Percentiles rank a stretch among this genome's conserved stretches.
phyloP scores from a whole-genome alignment of 1,139 yeast genomes.

The Pneumocystis jirovecii region DNA sequence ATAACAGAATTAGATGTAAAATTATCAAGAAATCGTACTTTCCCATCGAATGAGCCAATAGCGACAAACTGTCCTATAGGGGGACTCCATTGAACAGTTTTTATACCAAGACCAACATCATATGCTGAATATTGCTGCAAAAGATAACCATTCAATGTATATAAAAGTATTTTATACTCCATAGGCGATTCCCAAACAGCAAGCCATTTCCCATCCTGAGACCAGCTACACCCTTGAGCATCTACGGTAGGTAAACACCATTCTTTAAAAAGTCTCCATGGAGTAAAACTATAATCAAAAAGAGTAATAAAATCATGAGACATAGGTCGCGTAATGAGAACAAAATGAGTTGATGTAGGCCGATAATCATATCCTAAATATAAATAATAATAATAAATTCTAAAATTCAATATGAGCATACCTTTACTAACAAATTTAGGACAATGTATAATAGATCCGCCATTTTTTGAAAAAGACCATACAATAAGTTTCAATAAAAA shows the following conservation, averaged over 20 bases:
- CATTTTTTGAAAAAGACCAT: slow-evolving; percentile 5
- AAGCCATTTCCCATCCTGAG: slow-evolving; percentile 17
- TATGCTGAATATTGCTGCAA: slow-evolving; percentile 8
- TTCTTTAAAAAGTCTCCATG: background rate
- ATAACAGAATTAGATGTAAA: slow-evolving; percentile 16
- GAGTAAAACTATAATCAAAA: slow-evolving; percentile 5
- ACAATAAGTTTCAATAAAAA: slow-evolving; percentile 12
- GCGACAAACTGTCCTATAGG: slow-evolving; percentile 14
- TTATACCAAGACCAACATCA: slow-evolving; percentile 8
- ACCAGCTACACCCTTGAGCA: slow-evolving; percentile 16
- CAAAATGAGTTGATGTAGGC: slow-evolving; percentile 12
- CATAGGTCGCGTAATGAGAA: slow-evolving; percentile 14
- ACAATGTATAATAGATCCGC: slow-evolving; percentile 3
- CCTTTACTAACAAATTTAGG: slow-evolving; percentile 1
- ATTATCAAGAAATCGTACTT: slow-evolving; percentile 14
- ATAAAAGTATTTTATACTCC: slow-evolving; percentile 14
- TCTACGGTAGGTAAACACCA: slow-evolving; percentile 12
- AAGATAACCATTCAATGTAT: slow-evolving; percentile 11
- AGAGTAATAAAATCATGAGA: slow-evolving; percentile 13
- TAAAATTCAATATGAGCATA: background rate
- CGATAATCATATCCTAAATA: slow-evolving; percentile 12
- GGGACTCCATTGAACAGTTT: slow-evolving; percentile 12
- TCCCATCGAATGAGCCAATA: slow-evolving; percentile 15
- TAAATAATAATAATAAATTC: background rate
- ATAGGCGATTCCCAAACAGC: slow-evolving; percentile 15